Evolutionary conservation across 1,284 basidiomycete genomes (phyloP).

Genomic region (Sphaerobolus stellatus): DNA sequence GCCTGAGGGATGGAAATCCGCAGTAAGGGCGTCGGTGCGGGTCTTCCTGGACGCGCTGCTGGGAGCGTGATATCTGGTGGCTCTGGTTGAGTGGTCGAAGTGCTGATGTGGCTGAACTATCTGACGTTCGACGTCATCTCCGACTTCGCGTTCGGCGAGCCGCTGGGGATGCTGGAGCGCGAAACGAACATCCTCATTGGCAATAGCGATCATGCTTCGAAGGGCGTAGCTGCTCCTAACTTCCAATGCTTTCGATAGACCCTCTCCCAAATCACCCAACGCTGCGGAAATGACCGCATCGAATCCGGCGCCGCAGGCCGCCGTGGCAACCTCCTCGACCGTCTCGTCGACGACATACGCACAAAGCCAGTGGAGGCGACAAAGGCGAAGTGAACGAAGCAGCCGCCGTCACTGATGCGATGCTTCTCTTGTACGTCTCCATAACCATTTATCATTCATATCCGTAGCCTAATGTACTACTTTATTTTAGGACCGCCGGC

Average conservation of each 20-base stretch:
- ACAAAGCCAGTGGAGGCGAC: constrained; percentile 14
- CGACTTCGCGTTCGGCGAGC: constrained; percentile 42
- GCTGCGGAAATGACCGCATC: too few relatives aligned
- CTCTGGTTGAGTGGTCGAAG: constrained; percentile 18
- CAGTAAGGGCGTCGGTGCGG: too few relatives aligned
- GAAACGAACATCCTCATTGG: constrained; percentile 11
- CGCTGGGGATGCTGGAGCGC: constrained; percentile 47
- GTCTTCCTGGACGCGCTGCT: neutral
- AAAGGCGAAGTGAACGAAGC: constrained; percentile 16
- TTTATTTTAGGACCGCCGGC: constrained; percentile 30
- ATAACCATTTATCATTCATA: too few relatives aligned
- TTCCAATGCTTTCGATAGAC: too few relatives aligned
- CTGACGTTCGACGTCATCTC: constrained; percentile 48
- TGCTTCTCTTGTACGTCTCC: constrained; percentile 30
- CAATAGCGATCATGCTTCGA: neutral
- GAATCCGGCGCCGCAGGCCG: too few relatives aligned
- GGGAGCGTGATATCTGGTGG: neutral
- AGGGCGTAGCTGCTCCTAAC: neutral
- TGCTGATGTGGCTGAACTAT: constrained; percentile 41
- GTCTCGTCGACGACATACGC: constrained; percentile 19
- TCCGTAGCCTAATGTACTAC: neutral
- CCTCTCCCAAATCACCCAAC: too few relatives aligned
- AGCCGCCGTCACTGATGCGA: constrained; percentile 25
- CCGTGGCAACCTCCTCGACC: constrained; percentile 13
- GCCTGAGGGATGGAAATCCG: too few relatives aligned